Evolutionary conservation across 805 yeast species (phyloP), one percentile per base, ranked within the genome.

Genomic region (Lachancea sp.): DNA sequence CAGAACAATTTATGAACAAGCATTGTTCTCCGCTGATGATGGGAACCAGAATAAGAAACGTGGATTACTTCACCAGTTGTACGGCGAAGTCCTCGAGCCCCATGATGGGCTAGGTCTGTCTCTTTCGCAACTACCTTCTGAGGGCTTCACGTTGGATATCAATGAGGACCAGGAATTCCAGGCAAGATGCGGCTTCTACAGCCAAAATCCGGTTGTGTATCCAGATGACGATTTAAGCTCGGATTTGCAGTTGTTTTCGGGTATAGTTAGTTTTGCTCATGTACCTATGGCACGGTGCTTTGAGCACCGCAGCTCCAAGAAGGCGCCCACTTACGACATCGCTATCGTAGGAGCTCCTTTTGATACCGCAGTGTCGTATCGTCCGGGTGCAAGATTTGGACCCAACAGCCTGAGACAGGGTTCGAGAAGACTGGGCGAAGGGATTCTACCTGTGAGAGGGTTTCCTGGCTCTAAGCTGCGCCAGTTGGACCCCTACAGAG

Each of bases 311-410:
- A 15, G 28, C 18, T 29, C 39, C 12, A 45, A 49, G 19, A 30
- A 34, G 26, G 31, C 38, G 12, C 34, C 24, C 13, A 17, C n/a
- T 9, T 48, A 60, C 11, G 81, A 76, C 48, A 69, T 76, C 30
- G 80, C 80, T 2, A 69, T 76, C 20, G 70, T 75, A 9, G 80
- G 80, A 2, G 78, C 79, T 1, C 80, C 79, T 0, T 76, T 74
- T 45, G 81, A 76, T 49, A 71, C 78, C 0, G 78, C 79, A 1
- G 74, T 70, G 1, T 69, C 77, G 0, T 76, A 63, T 50, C 55
- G 76, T 13, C 78, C 80, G 0, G 80, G 80, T 2, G 78, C 80
- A 4, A 55, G 80, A 25, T 75, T 76, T 55, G 81, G 80, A 1
- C 80, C 80, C 1, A 73, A 71, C 48, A 71, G 73, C 1, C 68